Percentiles rank a stretch among this genome's conserved stretches.
These are phyloP conservation scores for Macaranga tanarius DNA, from an alignment of 441 rosid species.

Conservation along the genomic window DNA sequence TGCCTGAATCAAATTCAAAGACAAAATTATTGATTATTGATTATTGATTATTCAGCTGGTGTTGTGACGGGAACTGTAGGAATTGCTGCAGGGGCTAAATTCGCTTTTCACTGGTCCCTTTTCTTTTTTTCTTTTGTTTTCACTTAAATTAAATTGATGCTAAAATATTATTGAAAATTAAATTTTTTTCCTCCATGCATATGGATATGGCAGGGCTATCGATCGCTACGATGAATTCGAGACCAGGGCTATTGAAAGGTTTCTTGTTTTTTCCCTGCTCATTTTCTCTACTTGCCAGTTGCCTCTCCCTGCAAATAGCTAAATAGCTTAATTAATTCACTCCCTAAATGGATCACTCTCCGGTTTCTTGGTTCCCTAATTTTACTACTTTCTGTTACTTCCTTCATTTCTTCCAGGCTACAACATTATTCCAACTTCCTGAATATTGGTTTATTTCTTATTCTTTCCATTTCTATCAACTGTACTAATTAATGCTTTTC, in stretches of 20 bases:
- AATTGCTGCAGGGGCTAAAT: conserved; percentile 16
- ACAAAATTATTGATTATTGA: no score
- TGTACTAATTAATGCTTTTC: no score
- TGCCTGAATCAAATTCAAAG: no score
- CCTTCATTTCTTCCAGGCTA: background rate
- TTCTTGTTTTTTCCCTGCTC: background rate
- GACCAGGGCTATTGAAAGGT: conserved; percentile 20
- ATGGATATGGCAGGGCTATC: background rate
- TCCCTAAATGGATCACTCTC: background rate
- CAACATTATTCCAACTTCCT: no score
- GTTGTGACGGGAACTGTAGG: conserved; percentile 22
- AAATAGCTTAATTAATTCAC: background rate
- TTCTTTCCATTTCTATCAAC: no score
- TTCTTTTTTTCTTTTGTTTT: background rate
- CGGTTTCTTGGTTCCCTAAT: no score
- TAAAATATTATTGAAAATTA: no score
- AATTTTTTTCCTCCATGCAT: background rate
- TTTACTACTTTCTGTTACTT: background rate
- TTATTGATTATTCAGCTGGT: conserved; percentile 14
- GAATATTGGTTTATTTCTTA: no score
- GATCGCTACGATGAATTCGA: conserved; percentile 25
- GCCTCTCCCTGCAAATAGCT: background rate
- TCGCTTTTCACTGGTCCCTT: conserved; percentile 24
- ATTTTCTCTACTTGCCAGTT: background rate
- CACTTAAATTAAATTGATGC: no score